Percentiles rank a stretch among this genome's conserved stretches.
These are phyloP conservation scores for Mycena kentingensis DNA, from an alignment of 768 basidiomycete species.

Conservation along the genomic window DNA sequence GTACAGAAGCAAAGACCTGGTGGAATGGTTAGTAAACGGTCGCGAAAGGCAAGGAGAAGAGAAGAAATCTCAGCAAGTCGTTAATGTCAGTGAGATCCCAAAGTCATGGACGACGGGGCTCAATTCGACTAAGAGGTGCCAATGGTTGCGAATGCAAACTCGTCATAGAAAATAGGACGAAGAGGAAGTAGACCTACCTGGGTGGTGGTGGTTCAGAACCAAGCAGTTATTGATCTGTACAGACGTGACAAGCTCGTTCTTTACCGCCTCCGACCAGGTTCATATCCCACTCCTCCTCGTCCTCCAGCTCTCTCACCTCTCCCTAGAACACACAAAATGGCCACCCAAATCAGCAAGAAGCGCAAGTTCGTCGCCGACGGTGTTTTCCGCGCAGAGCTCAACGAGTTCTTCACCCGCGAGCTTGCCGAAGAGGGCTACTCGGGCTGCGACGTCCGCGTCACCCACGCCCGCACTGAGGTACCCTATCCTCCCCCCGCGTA, in stretches of 20 bases:
- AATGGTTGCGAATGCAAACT: slow-evolving; percentile 78
- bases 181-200: slow-evolving; percentile 30
- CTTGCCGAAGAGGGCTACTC: slow-evolving; percentile 99
- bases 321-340: slow-evolving; percentile 54
- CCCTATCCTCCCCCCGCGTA: slow-evolving; percentile 1
- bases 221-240: not conserved
- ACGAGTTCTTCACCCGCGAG: slow-evolving; percentile 98
- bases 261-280: slow-evolving; percentile 13
- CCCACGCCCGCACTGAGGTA: slow-evolving; percentile 98
- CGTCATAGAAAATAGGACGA: slow-evolving; percentile 59
- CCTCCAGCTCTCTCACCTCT: slow-evolving; percentile 1
- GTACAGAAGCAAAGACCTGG: slow-evolving; percentile 1
- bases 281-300: slow-evolving; percentile 8
- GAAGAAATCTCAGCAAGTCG: slow-evolving; percentile 77
- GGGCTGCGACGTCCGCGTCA: slow-evolving; percentile 99
- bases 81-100: slow-evolving; percentile 81
- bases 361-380: slow-evolving; percentile 98
- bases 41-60: slow-evolving; percentile 15
- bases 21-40: slow-evolving; percentile 11
- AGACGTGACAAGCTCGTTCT: not conserved
- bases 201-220: not conserved
- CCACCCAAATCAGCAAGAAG: slow-evolving; percentile 93
- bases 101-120: slow-evolving; percentile 37
- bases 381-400: slow-evolving; percentile 98
- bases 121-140: slow-evolving; percentile 95